Conservation (phyloP, 2,329 filamentous ascomycete species). For the Cadophora luteo-olivacea region DNA sequence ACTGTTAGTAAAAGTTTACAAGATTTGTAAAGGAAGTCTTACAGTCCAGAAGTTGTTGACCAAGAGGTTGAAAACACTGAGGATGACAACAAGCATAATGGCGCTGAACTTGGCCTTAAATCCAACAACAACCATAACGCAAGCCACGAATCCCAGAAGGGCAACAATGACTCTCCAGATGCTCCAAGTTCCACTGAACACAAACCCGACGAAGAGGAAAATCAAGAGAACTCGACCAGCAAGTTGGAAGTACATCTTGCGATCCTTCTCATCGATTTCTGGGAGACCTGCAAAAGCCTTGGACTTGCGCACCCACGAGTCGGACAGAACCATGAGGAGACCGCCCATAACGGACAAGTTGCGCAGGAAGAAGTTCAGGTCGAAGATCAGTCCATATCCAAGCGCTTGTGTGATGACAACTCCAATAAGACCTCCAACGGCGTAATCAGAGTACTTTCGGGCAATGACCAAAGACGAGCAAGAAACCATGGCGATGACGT, state of each 20-base stretch:
- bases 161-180: conserved; percentile 87
- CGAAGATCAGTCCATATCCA: conserved; percentile 97
- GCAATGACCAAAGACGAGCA: conserved; percentile 89
- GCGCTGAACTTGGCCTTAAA: conserved; percentile 99
- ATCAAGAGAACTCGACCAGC: conserved; percentile 94
- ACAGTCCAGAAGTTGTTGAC: conserved; percentile 99
- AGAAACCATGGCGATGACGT: conserved; percentile 84
- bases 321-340: conserved; percentile 95
- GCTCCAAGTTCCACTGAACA: conserved; percentile 93
- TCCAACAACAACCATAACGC: conserved; percentile 97
- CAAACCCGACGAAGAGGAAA: conserved; percentile 96
- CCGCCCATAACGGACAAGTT: conserved; percentile 98
- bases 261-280: conserved; percentile 96
- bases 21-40: conserved; percentile 50
- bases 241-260: conserved; percentile 99
- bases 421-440: conserved; percentile 85
- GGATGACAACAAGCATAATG: conserved; percentile 89
- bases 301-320: conserved; percentile 97
- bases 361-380: conserved; percentile 99
- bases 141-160: conserved; percentile 84
- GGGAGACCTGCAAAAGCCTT: conserved; percentile 96
- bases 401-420: conserved; percentile 94
- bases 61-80: conserved; percentile 94
- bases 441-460: conserved; percentile 92
- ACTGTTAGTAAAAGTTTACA: conserved; percentile 3